Evolutionary conservation across 257 asterid genomes (phyloP), one percentile per base, ranked within the genome.

Genomic region (Solanum habrochaites): DNA sequence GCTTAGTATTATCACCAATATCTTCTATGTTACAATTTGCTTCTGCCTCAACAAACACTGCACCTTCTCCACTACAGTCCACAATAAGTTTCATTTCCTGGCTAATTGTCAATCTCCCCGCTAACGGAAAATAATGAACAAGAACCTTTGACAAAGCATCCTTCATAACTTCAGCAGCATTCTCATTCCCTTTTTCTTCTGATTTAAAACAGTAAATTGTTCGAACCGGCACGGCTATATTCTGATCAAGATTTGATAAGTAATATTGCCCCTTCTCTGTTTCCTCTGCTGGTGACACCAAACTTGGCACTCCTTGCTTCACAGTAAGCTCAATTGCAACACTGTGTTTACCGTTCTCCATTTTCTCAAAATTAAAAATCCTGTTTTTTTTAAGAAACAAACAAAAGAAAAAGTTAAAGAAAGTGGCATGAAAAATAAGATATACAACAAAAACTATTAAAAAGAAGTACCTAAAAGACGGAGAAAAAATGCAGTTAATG

Each of bases 41-140:
- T 71, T 94, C 98, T 1, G 98, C 99, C 90, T 94, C 98, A 49
- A 96, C 98, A 78, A 94, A 95, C 20, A 95, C 93, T 2, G 97
- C 98, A 2, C 99, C 99, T 87, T 94, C 94, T 5, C 91, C 98
- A 0, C 93, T 94, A 89, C 98, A 96, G 66, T 96, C 93, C 69
- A 96, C 97, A 14, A 90, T 90, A 4, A 96, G 98, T 87, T 96
- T 96, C 92, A 92, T 94, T 52, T 94, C 95, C 0, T 93, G 91
- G 89, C 96, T 92, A 0, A 95, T 86, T 3, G 93, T 90, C 27
- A 96, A 91, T 7, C 98, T 90, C 47, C 99, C 98, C 0, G 98
- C 98, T 8, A 94, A 83, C 1, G 98, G 99, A 88, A 95, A 94
- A 83, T 93, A 96, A 12, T 91, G 90, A 52, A 94, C 97, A 8